Evolutionary conservation across 2,329 filamentous ascomycete genomes (phyloP).

Genomic region (Elsinoe australis): DNA sequence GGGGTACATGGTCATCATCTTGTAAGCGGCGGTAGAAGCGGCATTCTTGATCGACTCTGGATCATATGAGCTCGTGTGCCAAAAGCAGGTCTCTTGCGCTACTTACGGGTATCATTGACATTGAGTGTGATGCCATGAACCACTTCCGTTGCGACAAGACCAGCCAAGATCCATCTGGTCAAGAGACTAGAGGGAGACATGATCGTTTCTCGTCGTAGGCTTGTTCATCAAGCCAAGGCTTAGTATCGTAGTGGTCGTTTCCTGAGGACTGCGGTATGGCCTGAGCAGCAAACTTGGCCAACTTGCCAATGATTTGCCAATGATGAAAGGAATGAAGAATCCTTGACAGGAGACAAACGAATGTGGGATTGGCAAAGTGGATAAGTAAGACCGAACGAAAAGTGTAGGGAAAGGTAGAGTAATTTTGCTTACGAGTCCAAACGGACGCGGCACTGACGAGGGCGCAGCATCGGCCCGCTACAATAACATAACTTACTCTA

Average conservation of each 20-base stretch:
- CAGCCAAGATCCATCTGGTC: background rate
- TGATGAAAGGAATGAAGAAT: background rate
- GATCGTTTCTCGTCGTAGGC: background rate
- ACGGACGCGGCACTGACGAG: background rate
- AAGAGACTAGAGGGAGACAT: background rate
- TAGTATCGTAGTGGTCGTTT: too few relatives aligned
- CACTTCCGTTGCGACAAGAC: background rate
- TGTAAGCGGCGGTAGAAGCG: conserved; percentile 28
- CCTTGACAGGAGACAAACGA: background rate
- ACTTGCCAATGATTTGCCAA: background rate
- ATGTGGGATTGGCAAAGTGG: background rate
- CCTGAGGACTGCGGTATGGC: background rate
- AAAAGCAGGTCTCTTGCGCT: background rate
- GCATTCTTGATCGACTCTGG: conserved; percentile 30
- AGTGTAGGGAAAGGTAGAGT: background rate
- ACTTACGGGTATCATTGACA: conserved; percentile 9
- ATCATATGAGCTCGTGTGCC: background rate
- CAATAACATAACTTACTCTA: background rate
- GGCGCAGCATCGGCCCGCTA: background rate
- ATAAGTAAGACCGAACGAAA: background rate
- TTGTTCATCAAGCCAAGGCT: background rate
- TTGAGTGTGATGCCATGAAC: background rate
- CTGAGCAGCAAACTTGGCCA: background rate
- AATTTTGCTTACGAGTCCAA: background rate
- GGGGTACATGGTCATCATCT: conserved; percentile 30